phyloP scores from a whole-genome alignment of 2,329 filamentous ascomycete genomes.

The Fusarium torreyae region DNA sequence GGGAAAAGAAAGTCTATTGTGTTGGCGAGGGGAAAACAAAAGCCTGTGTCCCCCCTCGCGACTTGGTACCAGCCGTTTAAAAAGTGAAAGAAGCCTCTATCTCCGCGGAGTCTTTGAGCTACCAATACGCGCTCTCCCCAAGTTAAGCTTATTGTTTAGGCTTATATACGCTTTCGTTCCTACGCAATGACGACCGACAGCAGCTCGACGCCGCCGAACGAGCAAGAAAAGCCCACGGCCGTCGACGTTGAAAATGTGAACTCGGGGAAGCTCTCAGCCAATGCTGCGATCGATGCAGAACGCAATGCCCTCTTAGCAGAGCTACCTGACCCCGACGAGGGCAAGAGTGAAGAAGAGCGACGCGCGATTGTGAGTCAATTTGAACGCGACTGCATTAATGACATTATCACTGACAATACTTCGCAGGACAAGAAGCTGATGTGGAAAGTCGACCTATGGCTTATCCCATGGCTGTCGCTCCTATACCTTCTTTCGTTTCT shows the following conservation, averaged over 20 bases:
- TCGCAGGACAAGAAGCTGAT: constrained; percentile 64
- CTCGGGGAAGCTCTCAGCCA: constrained; percentile 5
- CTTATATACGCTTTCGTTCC: not conserved
- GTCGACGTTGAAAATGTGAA: constrained; percentile 37
- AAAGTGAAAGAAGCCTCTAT: not conserved
- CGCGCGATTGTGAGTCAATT: constrained; percentile 67
- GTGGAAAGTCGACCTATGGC: constrained; percentile 69
- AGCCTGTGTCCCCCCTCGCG: not conserved
- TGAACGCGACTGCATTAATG: constrained; percentile 43
- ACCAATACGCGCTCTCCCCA: not conserved
- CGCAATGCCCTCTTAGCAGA: constrained; percentile 49
- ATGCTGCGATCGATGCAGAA: constrained; percentile 45
- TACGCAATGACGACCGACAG: constrained; percentile 37
- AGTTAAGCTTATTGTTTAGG: not conserved
- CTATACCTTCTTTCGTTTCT: constrained; percentile 70
- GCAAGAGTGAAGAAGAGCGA: constrained; percentile 73
- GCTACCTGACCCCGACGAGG: constrained; percentile 65
- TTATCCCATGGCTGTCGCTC: constrained; percentile 72
- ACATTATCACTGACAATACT: not conserved
- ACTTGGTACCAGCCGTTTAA: not conserved
- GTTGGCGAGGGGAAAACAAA: constrained; percentile 30
- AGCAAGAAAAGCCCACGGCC: constrained; percentile 32
- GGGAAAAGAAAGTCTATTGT: not conserved
- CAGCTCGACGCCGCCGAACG: constrained; percentile 33
- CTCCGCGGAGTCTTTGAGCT: constrained; percentile 1